Conservation (phyloP, 306 rosid genomes). For the Lagenaria siceraria region DNA sequence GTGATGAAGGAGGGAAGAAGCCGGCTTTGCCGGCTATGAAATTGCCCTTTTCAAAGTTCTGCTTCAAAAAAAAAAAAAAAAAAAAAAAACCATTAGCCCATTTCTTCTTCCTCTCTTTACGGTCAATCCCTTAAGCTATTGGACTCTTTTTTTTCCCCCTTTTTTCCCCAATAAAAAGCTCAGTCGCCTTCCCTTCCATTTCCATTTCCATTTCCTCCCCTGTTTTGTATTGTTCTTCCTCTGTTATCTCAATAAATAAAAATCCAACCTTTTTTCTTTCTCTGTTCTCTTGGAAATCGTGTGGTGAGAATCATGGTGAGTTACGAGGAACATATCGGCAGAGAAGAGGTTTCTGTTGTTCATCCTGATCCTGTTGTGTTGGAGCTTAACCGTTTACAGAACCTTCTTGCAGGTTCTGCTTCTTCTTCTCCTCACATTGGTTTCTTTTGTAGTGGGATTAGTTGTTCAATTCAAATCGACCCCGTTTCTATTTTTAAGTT, state of each 20-base stretch:
- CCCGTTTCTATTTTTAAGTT: background rate
- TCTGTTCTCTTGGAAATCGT: conserved; percentile 7
- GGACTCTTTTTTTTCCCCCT: conserved; percentile 4
- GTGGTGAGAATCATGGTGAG: conserved; percentile 28
- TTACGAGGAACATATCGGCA: conserved; percentile 33
- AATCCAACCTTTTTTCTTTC: background rate
- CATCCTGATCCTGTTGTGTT: conserved; percentile 45
- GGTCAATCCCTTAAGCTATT: conserved; percentile 43
- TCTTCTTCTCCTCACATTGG: background rate
- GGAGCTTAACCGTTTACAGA: conserved; percentile 63
- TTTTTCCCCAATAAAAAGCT: conserved; percentile 1
- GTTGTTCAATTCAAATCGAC: background rate
- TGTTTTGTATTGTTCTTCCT: background rate
- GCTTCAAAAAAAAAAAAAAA: conserved; percentile 25
- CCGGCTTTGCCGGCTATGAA: conserved; percentile 32
- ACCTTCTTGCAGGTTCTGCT: conserved; percentile 52
- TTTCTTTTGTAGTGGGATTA: background rate
- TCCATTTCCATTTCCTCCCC: background rate
- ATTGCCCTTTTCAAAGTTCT: conserved; percentile 18
- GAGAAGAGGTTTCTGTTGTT: conserved; percentile 36
- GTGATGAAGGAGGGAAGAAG: conserved; percentile 24
- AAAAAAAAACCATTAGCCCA: conserved; percentile 6
- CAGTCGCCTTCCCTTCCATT: background rate
- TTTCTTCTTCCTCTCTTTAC: conserved; percentile 30
- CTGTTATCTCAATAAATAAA: background rate